Conservation (phyloP, 2,329 filamentous ascomycete genomes). For the Ceratocystis papillata region DNA sequence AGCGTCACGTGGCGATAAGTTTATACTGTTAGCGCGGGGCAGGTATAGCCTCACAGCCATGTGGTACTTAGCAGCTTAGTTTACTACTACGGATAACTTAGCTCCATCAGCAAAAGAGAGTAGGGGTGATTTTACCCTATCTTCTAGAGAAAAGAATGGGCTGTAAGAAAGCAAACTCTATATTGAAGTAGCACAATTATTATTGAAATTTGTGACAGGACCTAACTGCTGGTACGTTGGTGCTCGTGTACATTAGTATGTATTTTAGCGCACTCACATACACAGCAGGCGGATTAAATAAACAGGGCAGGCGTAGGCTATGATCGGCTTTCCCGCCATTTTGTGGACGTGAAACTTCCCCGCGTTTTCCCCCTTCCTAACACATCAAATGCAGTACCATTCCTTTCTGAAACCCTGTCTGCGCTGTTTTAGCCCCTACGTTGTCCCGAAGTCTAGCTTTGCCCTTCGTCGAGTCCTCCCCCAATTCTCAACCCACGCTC, state of each 20-base stretch:
- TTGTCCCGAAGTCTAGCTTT: conserved; percentile 21
- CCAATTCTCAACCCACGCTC: conserved; percentile 23
- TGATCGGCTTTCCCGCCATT: background rate
- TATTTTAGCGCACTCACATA: background rate
- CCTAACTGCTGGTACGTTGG: no score
- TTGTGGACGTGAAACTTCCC: conserved; percentile 5
- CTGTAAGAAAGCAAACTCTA: no score
- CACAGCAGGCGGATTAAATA: background rate
- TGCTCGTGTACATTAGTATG: background rate
- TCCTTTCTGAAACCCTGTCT: conserved; percentile 8
- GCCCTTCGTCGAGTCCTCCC: conserved; percentile 19
- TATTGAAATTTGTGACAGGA: no score
- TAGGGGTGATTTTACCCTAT: no score
- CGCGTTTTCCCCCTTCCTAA: conserved; percentile 7
- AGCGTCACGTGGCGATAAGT: conserved; percentile 4
- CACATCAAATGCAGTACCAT: background rate
- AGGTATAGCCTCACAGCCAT: background rate
- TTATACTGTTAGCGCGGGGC: background rate
- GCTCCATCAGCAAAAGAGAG: no score
- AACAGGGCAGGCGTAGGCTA: background rate
- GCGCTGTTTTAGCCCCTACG: background rate
- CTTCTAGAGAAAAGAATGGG: no score
- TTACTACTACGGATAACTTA: background rate
- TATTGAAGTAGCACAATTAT: no score
- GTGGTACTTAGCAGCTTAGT: background rate